These are phyloP conservation scores for Diutina scorzettiae DNA, from an alignment of 1,139 yeast species.

Conservation along the genomic window DNA sequence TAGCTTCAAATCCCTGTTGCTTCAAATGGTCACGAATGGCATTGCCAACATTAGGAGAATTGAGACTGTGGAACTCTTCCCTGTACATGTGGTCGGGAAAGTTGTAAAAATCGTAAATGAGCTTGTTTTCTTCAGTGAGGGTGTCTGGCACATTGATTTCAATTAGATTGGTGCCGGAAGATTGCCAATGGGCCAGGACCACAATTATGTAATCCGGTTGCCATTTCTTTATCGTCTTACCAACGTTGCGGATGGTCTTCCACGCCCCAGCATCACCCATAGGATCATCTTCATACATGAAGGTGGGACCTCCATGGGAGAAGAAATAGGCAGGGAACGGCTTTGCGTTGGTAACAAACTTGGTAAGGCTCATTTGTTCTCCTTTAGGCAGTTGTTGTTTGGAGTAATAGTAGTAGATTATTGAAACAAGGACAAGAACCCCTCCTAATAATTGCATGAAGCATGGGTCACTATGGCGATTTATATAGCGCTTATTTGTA, in stretches of 20 bases:
- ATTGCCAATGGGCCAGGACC: slow-evolving; percentile 73
- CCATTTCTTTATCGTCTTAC: slow-evolving; percentile 35
- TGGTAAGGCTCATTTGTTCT: not conserved
- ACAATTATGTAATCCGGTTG: slow-evolving; percentile 56
- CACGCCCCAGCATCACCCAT: slow-evolving; percentile 49
- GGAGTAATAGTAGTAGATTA: not conserved
- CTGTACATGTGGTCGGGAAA: slow-evolving; percentile 54
- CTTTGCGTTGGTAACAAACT: slow-evolving; percentile 6
- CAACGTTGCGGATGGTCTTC: slow-evolving; percentile 35
- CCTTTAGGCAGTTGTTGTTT: not conserved
- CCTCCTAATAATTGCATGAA: not conserved
- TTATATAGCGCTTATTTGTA: not conserved
- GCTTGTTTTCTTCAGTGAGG: slow-evolving; percentile 17
- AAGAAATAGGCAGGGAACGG: slow-evolving; percentile 50
- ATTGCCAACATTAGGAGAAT: slow-evolving; percentile 29
- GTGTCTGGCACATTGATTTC: slow-evolving; percentile 33
- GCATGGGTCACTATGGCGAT: not conserved
- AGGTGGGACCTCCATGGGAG: slow-evolving; percentile 74
- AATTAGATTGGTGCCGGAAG: slow-evolving; percentile 25
- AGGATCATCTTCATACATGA: slow-evolving; percentile 37
- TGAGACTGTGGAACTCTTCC: slow-evolving; percentile 44
- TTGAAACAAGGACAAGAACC: not conserved
- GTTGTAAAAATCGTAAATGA: slow-evolving; percentile 65
- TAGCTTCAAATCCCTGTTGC: slow-evolving; percentile 31
- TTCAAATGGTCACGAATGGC: slow-evolving; percentile 30